Evolutionary conservation across 2,329 filamentous ascomycete species (phyloP).

Genomic region (Ceratocystis cubensis): DNA sequence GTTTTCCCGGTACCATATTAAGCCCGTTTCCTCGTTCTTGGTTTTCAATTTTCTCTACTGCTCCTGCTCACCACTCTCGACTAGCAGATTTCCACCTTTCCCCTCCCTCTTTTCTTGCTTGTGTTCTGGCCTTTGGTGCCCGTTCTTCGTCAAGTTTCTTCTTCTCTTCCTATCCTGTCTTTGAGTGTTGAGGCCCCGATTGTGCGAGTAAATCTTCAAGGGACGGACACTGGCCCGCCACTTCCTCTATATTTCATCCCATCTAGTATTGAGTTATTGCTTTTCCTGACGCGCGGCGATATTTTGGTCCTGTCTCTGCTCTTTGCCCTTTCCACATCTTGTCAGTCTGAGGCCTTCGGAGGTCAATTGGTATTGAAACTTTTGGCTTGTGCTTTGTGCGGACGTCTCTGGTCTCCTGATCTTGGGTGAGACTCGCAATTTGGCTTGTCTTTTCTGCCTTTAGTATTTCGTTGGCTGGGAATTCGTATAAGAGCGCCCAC

Average conservation of each 20-base stretch:
- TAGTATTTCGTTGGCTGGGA: too few relatives aligned
- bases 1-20: conserved; percentile 1
- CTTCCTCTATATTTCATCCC: not conserved
- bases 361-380: not conserved
- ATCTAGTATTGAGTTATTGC: not conserved
- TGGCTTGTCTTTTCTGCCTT: too few relatives aligned
- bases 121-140: not conserved
- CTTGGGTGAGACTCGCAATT: too few relatives aligned
- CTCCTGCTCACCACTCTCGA: not conserved
- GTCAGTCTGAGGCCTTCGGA: not conserved
- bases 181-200: too few relatives aligned
- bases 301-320: too few relatives aligned
- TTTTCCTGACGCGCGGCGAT: too few relatives aligned
- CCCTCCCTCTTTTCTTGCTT: not conserved
- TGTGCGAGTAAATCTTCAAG: not conserved
- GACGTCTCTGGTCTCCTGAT: too few relatives aligned
- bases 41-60: not conserved
- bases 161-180: not conserved
- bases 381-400: not conserved
- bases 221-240: not conserved
- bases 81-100: not conserved
- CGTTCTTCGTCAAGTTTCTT: not conserved
- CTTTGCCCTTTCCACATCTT: not conserved
- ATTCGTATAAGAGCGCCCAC: not conserved
- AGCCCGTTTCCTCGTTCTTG: not conserved